These are phyloP conservation scores for Ramalina intermedia DNA, from an alignment of 495 filamentous ascomycete genomes.

Conservation along the genomic window DNA sequence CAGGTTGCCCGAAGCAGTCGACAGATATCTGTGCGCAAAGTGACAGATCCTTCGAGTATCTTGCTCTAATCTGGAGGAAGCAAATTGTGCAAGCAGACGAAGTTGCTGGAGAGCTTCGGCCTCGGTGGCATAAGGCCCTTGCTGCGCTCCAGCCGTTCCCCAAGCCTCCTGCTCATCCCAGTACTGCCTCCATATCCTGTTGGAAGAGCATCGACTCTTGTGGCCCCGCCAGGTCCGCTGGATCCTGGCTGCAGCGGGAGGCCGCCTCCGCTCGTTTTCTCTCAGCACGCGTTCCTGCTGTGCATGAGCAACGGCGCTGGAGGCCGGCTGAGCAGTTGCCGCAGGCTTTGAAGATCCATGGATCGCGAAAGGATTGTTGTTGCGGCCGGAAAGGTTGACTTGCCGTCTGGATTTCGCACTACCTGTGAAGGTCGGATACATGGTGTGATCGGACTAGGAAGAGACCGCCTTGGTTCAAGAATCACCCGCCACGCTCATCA, in stretches of 20 bases:
- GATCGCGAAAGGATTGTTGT: constrained; percentile 58
- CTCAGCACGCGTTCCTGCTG: constrained; percentile 68
- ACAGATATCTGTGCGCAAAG: constrained; percentile 30
- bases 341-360: constrained; percentile 22
- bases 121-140: constrained; percentile 29
- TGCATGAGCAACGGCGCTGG: constrained; percentile 67
- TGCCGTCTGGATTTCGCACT: constrained; percentile 71
- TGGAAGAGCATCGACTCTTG: constrained; percentile 42
- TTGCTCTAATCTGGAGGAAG: constrained; percentile 23
- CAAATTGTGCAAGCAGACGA: constrained; percentile 35
- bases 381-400: constrained; percentile 85
- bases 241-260: constrained; percentile 58
- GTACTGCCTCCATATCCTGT: constrained; percentile 41
- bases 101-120: constrained; percentile 33
- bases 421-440: constrained; percentile 88
- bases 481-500: too few relatives aligned
- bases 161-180: constrained; percentile 45
- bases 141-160: constrained; percentile 10
- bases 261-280: constrained; percentile 66
- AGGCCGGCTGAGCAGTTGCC: constrained; percentile 37
- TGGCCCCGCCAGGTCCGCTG: constrained; percentile 80
- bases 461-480: too few relatives aligned
- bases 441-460: constrained; percentile 20
- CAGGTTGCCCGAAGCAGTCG: constrained; percentile 24
- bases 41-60: constrained; percentile 31